These are phyloP conservation scores for Macadamia integrifolia DNA, from an alignment of 164 flowering plant species.

Conservation along the genomic window DNA sequence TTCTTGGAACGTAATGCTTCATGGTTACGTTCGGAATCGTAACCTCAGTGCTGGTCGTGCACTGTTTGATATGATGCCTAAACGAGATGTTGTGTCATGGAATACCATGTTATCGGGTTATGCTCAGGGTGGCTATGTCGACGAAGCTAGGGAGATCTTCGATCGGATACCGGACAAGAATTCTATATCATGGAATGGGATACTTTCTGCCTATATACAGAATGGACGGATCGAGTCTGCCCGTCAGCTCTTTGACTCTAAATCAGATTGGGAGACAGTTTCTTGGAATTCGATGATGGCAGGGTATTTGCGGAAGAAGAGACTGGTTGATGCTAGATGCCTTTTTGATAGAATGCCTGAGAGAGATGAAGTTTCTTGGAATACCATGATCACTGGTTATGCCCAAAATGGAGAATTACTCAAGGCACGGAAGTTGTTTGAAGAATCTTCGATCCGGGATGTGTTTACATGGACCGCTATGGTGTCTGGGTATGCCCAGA, in stretches of 20 bases:
- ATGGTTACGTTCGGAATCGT: conserved; percentile 44
- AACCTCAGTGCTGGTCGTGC: conserved; percentile 49
- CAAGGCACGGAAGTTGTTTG: conserved; percentile 66
- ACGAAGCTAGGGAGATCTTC: conserved; percentile 66
- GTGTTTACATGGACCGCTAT: conserved; percentile 91
- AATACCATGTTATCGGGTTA: conserved; percentile 77
- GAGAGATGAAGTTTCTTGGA: conserved; percentile 84
- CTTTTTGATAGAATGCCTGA: conserved; percentile 65
- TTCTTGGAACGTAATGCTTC: conserved; percentile 82
- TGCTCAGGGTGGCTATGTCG: conserved; percentile 59
- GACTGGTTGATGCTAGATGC: conserved; percentile 51
- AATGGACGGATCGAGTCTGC: conserved; percentile 77
- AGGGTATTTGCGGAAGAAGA: conserved; percentile 64
- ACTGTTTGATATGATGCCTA: conserved; percentile 68
- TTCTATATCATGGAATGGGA: conserved; percentile 78
- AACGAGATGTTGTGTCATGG: conserved; percentile 79
- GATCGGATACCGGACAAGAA: conserved; percentile 60
- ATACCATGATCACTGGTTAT: conserved; percentile 72
- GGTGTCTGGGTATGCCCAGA: conserved; percentile 87
- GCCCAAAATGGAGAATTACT: conserved; percentile 61
- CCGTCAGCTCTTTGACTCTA: conserved; percentile 48
- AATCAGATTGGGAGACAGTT: conserved; percentile 54
- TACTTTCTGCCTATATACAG: conserved; percentile 74
- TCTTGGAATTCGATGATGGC: conserved; percentile 91
- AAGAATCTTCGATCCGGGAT: conserved; percentile 52